These are phyloP conservation scores for Stellera chamaejasme DNA, from an alignment of 345 rosid species.

Conservation along the genomic window DNA sequence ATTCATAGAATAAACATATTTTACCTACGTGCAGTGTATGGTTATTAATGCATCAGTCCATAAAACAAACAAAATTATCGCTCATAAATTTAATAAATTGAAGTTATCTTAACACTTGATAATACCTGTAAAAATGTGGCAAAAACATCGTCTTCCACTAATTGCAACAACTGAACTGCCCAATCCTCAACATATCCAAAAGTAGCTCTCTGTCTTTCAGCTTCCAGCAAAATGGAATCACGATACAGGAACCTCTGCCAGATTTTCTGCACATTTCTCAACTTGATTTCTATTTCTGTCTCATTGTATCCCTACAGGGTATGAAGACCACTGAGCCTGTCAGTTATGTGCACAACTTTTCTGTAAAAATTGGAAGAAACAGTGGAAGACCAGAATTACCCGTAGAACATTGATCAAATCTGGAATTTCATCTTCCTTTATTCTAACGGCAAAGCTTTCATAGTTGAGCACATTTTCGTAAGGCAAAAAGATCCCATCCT, in stretches of 20 bases:
- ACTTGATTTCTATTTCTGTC: conserved; percentile 62
- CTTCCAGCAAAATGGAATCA: conserved; percentile 77
- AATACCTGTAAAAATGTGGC: conserved; percentile 75
- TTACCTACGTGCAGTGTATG: no score
- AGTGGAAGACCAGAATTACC: conserved; percentile 31
- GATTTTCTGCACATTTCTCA: conserved; percentile 61
- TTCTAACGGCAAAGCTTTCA: conserved; percentile 86
- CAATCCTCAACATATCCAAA: conserved; percentile 49
- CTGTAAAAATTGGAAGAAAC: neutral
- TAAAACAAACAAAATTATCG: no score
- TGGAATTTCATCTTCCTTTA: conserved; percentile 81
- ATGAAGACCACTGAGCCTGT: conserved; percentile 6
- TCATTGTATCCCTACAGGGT: conserved; percentile 53
- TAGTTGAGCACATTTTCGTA: conserved; percentile 91
- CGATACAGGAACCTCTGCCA: conserved; percentile 90
- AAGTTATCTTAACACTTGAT: no score
- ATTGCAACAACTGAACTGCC: conserved; percentile 53
- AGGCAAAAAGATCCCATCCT: conserved; percentile 96
- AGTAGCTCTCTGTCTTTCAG: conserved; percentile 56
- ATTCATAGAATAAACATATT: no score
- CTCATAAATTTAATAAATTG: no score
- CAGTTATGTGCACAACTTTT: neutral
- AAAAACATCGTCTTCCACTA: conserved; percentile 72
- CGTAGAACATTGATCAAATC: conserved; percentile 74
- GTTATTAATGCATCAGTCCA: no score